Evolutionary conservation across 225 moss, liverwort and hornwort genomes (phyloP), one percentile per base, ranked within the genome.

Genomic region (Sphagnum contortum): DNA sequence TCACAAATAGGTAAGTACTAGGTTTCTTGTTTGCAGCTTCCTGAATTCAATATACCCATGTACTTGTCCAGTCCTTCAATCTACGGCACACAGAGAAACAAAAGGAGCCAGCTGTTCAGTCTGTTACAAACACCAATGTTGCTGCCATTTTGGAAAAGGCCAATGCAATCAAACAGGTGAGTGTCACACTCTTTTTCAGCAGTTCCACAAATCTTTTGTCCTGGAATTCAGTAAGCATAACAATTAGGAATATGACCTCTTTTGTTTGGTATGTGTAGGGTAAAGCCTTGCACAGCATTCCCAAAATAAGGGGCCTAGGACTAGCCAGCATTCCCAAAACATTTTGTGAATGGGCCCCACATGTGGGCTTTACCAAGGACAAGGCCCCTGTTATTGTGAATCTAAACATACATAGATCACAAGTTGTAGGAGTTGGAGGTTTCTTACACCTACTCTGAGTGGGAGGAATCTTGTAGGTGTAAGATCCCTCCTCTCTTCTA

Each of bases 141-240:
- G 94, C 94, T 67, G 91, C 94, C 50, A 94, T 94, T 67, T 66
- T 94, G 72, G 91, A 94, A 71, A 94, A 94, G 70, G 94, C 94
- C 45, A 94, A 87, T 79, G 85, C 85, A 68, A 94, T 91, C 62
- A 83, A 91, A 75, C 94, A 91, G 94, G 94, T 94, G 66, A 9
- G 47, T 52, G 8, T 61, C 60, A 10, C 8, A 8, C 48, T 12
- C 14, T 57, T 71, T 2, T 29, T 46, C 8, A 63, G 13, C 50
- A 45, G 55, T 54, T 50, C 3, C 51, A 52, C 49, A 2, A 48
- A 2, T 55, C n/a, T 50, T 54, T 47, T 54, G 45, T 9, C 13
- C 48, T 47, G 29, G 29, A 29, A 29, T 29, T 29, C 29, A 29
- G 29, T 0, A 1, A 29, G 29, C 29, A 8, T 7, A 55, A 6